These are phyloP conservation scores for Vitis riparia DNA, from an alignment of 164 flowering plant genomes.

Conservation along the genomic window DNA sequence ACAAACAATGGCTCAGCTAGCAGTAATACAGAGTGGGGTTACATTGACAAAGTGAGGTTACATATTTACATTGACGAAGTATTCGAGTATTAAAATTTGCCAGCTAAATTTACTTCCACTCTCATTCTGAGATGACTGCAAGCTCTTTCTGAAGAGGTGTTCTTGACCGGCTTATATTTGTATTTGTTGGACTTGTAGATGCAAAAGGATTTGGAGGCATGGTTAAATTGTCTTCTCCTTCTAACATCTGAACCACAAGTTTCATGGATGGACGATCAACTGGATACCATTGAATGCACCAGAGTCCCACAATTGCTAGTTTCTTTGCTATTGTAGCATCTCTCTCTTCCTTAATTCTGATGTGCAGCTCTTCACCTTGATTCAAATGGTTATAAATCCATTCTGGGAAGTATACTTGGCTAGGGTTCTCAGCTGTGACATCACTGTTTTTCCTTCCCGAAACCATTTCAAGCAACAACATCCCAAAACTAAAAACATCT, in stretches of 20 bases:
- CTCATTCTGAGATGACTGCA: too few relatives aligned
- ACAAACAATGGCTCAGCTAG: too few relatives aligned
- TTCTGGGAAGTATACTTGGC: constrained; percentile 28
- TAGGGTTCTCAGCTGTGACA: not conserved
- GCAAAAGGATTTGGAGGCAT: constrained; percentile 21
- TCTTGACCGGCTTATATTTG: too few relatives aligned
- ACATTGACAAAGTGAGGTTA: too few relatives aligned
- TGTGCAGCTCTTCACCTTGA: too few relatives aligned
- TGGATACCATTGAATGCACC: constrained; percentile 29
- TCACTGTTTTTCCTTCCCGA: not conserved
- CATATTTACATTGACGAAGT: too few relatives aligned
- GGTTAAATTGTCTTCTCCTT: constrained; percentile 15
- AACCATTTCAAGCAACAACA: constrained; percentile 21
- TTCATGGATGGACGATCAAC: constrained; percentile 26
- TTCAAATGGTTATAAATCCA: constrained; percentile 31
- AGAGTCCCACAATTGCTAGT: constrained; percentile 24
- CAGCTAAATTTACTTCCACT: too few relatives aligned
- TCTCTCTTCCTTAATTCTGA: constrained; percentile 12
- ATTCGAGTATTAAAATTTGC: too few relatives aligned
- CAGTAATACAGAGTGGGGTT: too few relatives aligned
- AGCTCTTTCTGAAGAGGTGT: too few relatives aligned
- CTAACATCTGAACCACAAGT: constrained; percentile 21
- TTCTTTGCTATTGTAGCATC: constrained; percentile 24
- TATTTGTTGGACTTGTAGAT: too few relatives aligned
- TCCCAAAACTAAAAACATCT: constrained; percentile 34